Evolutionary conservation across 108 stramenopile species (phyloP), one percentile per base, ranked within the genome.

Genomic region (Cyclotella choctawhatcheeana): DNA sequence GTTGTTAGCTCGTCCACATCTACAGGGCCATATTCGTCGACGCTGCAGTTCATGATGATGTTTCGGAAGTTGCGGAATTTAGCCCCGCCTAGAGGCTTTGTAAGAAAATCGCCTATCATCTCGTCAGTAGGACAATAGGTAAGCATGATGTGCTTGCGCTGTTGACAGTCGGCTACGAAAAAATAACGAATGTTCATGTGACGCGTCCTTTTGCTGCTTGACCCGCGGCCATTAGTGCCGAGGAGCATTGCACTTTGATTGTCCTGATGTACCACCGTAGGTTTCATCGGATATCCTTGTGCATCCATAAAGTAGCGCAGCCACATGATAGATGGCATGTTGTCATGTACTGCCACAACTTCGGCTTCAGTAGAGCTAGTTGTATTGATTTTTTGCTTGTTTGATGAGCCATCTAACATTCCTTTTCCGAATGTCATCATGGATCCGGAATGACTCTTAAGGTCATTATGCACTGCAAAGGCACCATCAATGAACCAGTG

Each of bases 401-500:
- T 58, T 12, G 76, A 84, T n/a, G 37, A 60, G 5, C 8, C 37
- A 16, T 35, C 5, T 2, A 34, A 6, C 29, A 61, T 55, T 12
- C 64, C 64, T 21, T 47, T 45, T 3, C 67, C 67, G n/a, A 68
- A 22, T 2, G 13, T 55, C 53, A 54, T 30, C 54, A 18, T 22
- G 2, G 53, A 52, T 56, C 67, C 67, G 10, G 67, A 44, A 6
- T 68, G 67, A 1, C 67, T 17, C 52, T 55, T 68, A 17, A 13
- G 35, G 40, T 70, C 69, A 2, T 58, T 16, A 35, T 70, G 69
- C 3, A 58, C 81, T 22, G 81, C 81, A 60, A 64, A 80, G 44
- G 82, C 58, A 25, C 74, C 84, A 64, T 89, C 88, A 7, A 86
- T 71, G 63, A 66, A 84, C 81, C 83, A 86, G 25, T 74, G 63